phyloP scores from a whole-genome alignment of 2,329 filamentous ascomycete species.

The Lachnellula hyalina region DNA sequence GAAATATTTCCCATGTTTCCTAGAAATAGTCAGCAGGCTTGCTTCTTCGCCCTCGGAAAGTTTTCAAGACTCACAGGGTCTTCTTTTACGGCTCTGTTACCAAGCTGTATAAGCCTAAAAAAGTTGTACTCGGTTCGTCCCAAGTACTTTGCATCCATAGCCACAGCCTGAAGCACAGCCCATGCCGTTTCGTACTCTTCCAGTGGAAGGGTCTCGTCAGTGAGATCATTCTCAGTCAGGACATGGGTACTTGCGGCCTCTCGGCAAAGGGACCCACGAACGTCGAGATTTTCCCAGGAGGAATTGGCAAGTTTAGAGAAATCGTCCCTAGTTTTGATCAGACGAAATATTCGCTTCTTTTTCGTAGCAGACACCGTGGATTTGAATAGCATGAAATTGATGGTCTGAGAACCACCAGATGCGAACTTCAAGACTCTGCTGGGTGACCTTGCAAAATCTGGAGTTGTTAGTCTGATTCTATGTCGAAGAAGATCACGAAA shows the following conservation, averaged over 20 bases:
- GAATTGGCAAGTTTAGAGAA: constrained; percentile 9
- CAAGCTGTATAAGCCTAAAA: constrained; percentile 15
- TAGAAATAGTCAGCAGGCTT: background rate
- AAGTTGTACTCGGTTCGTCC: constrained; percentile 18
- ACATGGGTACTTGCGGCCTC: constrained; percentile 1
- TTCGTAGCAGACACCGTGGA: constrained; percentile 18
- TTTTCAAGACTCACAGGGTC: constrained; percentile 8
- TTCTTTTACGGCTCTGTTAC: constrained; percentile 11
- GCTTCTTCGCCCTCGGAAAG: background rate
- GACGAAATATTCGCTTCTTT: constrained; percentile 13
- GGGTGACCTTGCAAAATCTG: constrained; percentile 14
- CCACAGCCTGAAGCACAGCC: constrained; percentile 17
- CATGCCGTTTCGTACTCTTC: constrained; percentile 19
- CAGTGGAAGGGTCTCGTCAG: background rate
- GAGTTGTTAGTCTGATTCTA: background rate
- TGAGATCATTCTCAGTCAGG: background rate
- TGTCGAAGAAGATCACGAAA: background rate
- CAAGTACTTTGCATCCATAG: constrained; percentile 17
- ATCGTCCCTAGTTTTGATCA: constrained; percentile 10
- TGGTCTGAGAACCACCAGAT: constrained; percentile 2
- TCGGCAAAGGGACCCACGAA: constrained; percentile 6
- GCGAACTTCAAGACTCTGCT: constrained; percentile 7
- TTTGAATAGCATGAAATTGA: constrained; percentile 18
- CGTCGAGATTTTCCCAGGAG: constrained; percentile 11
- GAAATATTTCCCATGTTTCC: constrained; percentile 18